Base-by-base conservation (phyloP, 495 filamentous ascomycete species). In the Tuber calosporum region DNA sequence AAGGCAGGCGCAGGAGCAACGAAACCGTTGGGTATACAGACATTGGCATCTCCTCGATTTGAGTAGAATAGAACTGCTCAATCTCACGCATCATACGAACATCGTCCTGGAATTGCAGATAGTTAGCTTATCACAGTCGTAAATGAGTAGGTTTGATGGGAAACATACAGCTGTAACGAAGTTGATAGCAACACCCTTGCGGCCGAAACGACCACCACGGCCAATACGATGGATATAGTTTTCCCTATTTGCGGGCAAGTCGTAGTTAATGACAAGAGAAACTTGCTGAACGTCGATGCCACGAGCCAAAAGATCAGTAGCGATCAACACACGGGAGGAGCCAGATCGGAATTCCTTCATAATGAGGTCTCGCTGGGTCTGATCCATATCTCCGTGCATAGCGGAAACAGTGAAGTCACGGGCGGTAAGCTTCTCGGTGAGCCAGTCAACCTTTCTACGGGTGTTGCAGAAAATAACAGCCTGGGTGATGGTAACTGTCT, bases 401-500 rank as follows among this genome's bases (percentile, higher is more conserved):
- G 93, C 92, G 67, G 93, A 97, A 83, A 99, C 95, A 48, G 95
- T 99, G 87, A 99, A 99, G 86, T 99, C 93, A 85, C 93, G 92
- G 80, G 92, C 91, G 79, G 92, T 92, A 83, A 99, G 93, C 89
- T 97, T 99, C 86, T 97, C 94, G 76, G 95, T 99, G 78, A 99
- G 90, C 95, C 95, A 99, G 87, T 99, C 95, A 82, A 99, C 95
- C 93, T 99, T 99, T 85, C 95, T 88, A 82, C 96, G 91, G 79
- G 95, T 99, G 88, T 99, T 99, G 88, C 95, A 99, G 91, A 99
- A 99, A 86, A 99, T 99, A 83, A 99, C 95, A 74, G 95, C 95
- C 84, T 99, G 95, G 73, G 95, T 99, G 83, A 99, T 99, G 79
- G 95, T 99, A 82, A 99, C 91, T 42, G 95, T 99, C 84, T 99